These are phyloP conservation scores for Fonsecaea pedrosoi DNA, from an alignment of 2,329 filamentous ascomycete species.

Conservation along the genomic window DNA sequence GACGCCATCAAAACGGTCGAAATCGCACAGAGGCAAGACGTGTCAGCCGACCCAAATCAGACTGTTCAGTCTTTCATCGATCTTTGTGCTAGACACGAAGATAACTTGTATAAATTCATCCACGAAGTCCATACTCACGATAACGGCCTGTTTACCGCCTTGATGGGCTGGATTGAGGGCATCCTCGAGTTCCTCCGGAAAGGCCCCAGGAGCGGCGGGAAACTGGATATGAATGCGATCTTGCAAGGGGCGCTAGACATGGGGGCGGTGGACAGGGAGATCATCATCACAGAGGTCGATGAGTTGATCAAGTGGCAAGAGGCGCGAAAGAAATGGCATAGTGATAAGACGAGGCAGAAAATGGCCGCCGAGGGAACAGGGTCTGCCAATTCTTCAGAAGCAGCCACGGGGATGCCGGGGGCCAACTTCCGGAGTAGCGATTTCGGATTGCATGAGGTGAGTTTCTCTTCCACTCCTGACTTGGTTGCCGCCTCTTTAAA, in stretches of 20 bases:
- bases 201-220: slow-evolving; percentile 77
- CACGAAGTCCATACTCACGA: slow-evolving; percentile 98
- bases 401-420: slow-evolving; percentile 60
- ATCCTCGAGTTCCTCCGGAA: slow-evolving; percentile 92
- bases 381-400: slow-evolving; percentile 34
- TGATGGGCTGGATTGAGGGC: slow-evolving; percentile 97
- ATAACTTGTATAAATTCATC: slow-evolving; percentile 98
- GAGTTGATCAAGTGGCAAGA: slow-evolving; percentile 91
- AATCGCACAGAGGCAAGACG: slow-evolving; percentile 73
- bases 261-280: slow-evolving; percentile 71
- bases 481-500: background rate
- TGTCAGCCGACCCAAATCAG: slow-evolving; percentile 94
- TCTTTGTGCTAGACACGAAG: slow-evolving; percentile 89
- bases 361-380: slow-evolving; percentile 83
- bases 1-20: slow-evolving; percentile 86
- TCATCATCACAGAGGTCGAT: slow-evolving; percentile 81
- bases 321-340: slow-evolving; percentile 95
- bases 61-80: slow-evolving; percentile 99
- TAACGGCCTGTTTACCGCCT: slow-evolving; percentile 91
- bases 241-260: slow-evolving; percentile 79
- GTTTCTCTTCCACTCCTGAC: slow-evolving; percentile 31
- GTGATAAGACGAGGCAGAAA: slow-evolving; percentile 97
- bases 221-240: slow-evolving; percentile 90
- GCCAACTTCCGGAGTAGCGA: slow-evolving; percentile 75
- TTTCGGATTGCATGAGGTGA: slow-evolving; percentile 83